Base-by-base conservation (phyloP, 345 rosid genomes). In the Atalantia buxifolia region DNA sequence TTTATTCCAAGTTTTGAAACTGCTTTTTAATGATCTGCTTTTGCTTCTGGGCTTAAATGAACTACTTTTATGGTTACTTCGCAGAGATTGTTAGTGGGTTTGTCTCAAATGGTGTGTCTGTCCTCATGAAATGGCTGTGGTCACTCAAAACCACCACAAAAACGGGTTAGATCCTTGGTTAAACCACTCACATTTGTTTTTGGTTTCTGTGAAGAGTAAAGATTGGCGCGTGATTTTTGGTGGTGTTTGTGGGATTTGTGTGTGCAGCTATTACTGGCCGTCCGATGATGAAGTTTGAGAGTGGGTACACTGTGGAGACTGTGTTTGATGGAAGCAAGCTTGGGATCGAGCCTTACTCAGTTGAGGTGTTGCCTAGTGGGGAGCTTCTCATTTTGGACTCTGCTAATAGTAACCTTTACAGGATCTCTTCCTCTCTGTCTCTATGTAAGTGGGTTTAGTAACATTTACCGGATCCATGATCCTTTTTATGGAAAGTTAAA, bases 251-350 rank as follows among this genome's bases (percentile, higher is more conserved):
- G 69, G 71, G 48, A 38, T 79, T 82, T 75, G 59, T 74, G 62
- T 73, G 28, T 76, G 74, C 84, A 94, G 98, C 95, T 2, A 84
- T 94, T 83, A 71, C 93, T 13, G 90, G 92, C 70, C 95, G 97
- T 81, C 93, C 99, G 71, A 84, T 87, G 95, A 90, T 97, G 94
- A 97, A 92, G 86, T 97, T 90, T 35, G 99, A 97, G 83, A 79
- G 91, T 84, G 99, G 99, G n/a, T 97, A 92, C 77, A 70, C 87
- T 38, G 99, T 97, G 72, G 99, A 97, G 84, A 97, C 99, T 1
- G 98, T 97, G 77, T 94, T 97, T 81, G 99, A 97, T 72, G 99
- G 99, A 77, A 97, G 99, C 81, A 97, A 94, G 78, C 97, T 94
- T 33, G 98, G 98, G 50, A 85, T 94, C 53, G 99, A 94, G 83